Conservation (phyloP, 2,329 filamentous ascomycete species). For the Colletotrichum filicis region DNA sequence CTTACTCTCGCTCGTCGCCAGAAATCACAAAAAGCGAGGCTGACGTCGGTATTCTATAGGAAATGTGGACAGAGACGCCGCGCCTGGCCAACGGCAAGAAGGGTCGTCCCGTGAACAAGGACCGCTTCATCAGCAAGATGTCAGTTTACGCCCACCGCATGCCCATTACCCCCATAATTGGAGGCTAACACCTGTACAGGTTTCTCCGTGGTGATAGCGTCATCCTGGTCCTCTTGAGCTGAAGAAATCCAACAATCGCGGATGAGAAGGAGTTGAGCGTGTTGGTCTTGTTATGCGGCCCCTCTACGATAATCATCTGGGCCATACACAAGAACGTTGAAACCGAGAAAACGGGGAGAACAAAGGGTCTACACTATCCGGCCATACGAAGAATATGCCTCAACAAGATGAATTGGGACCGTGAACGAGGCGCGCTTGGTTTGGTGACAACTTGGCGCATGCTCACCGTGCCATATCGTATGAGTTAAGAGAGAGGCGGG, state of each 20-base stretch:
- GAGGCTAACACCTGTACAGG: slow-evolving; percentile 54
- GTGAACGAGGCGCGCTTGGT: neutral
- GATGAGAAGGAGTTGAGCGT: slow-evolving; percentile 19
- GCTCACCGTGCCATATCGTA: neutral
- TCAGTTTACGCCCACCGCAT: slow-evolving; percentile 55
- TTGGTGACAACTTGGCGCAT: neutral
- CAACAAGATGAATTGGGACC: neutral
- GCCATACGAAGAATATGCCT: neutral
- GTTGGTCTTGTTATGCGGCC: slow-evolving; percentile 12
- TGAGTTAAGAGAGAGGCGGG: neutral
- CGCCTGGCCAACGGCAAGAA: slow-evolving; percentile 85
- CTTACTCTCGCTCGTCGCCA: neutral
- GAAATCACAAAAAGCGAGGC: neutral
- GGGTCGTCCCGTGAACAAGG: slow-evolving; percentile 93
- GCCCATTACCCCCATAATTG: neutral
- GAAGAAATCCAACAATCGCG: slow-evolving; percentile 17
- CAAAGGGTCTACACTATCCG: neutral
- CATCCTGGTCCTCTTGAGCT: slow-evolving; percentile 87
- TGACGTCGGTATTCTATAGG: slow-evolving; percentile 50
- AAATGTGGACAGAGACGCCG: slow-evolving; percentile 99
- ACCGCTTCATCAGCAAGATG: slow-evolving; percentile 98
- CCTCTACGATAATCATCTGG: neutral
- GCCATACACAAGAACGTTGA: neutral
- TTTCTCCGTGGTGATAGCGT: slow-evolving; percentile 90
- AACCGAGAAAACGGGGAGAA: neutral